These are phyloP conservation scores for Scutellaria barbata DNA, from an alignment of 257 asterid species.

Conservation along the genomic window DNA sequence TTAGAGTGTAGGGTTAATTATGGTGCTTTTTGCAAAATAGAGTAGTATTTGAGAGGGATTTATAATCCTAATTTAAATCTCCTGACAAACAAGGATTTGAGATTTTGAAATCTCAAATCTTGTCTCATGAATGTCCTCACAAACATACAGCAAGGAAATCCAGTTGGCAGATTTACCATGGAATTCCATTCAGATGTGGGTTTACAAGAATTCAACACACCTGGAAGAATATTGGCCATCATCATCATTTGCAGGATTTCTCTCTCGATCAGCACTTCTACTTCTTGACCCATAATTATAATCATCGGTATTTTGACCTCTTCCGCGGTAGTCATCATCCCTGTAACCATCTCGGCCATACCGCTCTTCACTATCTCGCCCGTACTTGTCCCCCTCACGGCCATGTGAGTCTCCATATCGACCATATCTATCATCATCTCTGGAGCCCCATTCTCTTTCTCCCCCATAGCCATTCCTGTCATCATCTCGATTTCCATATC, in stretches of 20 bases:
- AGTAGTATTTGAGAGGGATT: no score
- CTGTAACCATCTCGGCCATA: conserved; percentile 64
- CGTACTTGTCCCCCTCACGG: conserved; percentile 71
- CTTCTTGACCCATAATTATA: conserved; percentile 77
- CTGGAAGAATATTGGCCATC: conserved; percentile 89
- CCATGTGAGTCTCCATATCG: conserved; percentile 69
- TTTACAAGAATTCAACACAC: conserved; percentile 43
- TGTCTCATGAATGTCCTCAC: no score
- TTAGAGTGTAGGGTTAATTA: no score
- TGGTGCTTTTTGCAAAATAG: no score
- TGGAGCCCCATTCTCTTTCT: conserved; percentile 73
- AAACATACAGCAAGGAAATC: no score
- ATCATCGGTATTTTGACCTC: conserved; percentile 60
- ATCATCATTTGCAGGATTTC: conserved; percentile 63
- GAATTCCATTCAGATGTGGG: conserved; percentile 20
- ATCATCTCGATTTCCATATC: conserved; percentile 73
- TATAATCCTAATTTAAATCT: no score
- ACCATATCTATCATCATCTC: conserved; percentile 78
- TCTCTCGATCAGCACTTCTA: conserved; percentile 77
- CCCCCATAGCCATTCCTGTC: conserved; percentile 80
- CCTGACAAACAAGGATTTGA: no score
- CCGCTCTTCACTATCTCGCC: conserved; percentile 73
- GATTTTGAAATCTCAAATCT: no score
- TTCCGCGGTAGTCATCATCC: conserved; percentile 75
- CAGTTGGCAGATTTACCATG: neutral